Percentiles rank a stretch among this genome's conserved stretches.
phyloP scores from a whole-genome alignment of 345 rosid species.

The Citrus sp. region DNA sequence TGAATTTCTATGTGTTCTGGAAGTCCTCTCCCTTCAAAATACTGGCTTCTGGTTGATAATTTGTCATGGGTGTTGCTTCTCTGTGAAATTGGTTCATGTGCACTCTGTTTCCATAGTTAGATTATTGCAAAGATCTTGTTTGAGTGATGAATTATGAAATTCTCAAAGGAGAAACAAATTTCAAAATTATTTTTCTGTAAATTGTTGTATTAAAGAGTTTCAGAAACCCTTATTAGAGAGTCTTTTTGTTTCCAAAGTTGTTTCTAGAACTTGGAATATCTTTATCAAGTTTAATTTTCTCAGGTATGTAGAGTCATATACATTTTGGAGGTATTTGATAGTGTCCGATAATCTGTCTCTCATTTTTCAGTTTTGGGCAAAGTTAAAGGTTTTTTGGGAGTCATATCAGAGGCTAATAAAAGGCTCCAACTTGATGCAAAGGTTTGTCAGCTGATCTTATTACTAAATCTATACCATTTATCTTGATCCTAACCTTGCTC shows the following conservation, averaged over 20 bases:
- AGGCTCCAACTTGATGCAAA: slow-evolving; percentile 54
- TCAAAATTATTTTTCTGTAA: not conserved
- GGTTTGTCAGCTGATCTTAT: slow-evolving; percentile 23
- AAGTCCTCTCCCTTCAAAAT: not conserved
- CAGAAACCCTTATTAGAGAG: not conserved
- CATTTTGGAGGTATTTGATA: not conserved
- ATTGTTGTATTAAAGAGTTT: not conserved
- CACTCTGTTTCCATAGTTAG: not conserved
- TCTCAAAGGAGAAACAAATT: not conserved
- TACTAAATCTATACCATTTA: not conserved
- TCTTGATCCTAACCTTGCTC: not conserved
- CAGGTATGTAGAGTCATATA: not conserved
- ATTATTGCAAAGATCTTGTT: not conserved
- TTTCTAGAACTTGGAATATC: not conserved
- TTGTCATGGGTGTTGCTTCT: not conserved
- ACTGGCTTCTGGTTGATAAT: not conserved
- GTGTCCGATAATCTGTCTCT: not conserved
- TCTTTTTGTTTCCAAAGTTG: not conserved
- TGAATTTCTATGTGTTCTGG: not conserved
- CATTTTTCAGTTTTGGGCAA: slow-evolving; percentile 55
- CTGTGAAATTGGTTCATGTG: not conserved
- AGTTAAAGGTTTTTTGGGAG: slow-evolving; percentile 66
- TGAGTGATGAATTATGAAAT: not conserved
- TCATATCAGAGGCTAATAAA: slow-evolving; percentile 70
- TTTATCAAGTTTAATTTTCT: not conserved